Base-by-base conservation (phyloP, 228 moss, liverwort and hornwort species). In the Sphagnum magellanicum region DNA sequence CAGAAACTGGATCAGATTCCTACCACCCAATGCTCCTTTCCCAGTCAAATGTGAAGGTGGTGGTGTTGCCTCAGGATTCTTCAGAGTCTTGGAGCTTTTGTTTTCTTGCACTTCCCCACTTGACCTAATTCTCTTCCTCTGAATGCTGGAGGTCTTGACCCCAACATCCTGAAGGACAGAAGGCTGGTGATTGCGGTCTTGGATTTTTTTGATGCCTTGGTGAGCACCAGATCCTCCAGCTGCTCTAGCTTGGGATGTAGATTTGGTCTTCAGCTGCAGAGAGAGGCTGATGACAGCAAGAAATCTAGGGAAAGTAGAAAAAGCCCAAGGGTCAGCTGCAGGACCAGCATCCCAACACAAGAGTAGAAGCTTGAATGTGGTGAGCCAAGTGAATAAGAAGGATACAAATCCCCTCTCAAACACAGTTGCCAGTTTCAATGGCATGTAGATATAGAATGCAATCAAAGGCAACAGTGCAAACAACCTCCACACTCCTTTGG, bases 301-400 rank as follows among this genome's bases (percentile, higher is more conserved):
- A 76, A 97, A 97, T 11, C 88, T 79, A 4, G 83, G 81, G 52
- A 91, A 97, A 10, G 81, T 83, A 46, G 91, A 89, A 3, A 85
- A 46, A 4, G 72, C 83, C 82, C 84, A 83, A 16, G 90, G 84
- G 59, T 93, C 93, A 0, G 84, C 81, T 0, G 79, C 93, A 5
- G 97, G 90, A 50, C 91, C 97, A 0, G 51, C 57, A 61, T 83
- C 88, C 87, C 90, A 97, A 10, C 87, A 91, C 5, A 97, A 67
- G 71, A 93, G 62, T 16, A 82, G 77, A 52, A 93, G 77, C 77
- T 90, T 93, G 73, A 79, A 87, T 59, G 82, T 71, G 13, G 84
- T 79, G 8, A 81, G 16, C 91, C 93, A 93, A 49, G 82, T 67
- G 74, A 93, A 91, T 55, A 97, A 83, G 68, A 93, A 91, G 48